These are phyloP conservation scores for Solanum chiquidenum DNA, from an alignment of 257 asterid species.

Conservation along the genomic window DNA sequence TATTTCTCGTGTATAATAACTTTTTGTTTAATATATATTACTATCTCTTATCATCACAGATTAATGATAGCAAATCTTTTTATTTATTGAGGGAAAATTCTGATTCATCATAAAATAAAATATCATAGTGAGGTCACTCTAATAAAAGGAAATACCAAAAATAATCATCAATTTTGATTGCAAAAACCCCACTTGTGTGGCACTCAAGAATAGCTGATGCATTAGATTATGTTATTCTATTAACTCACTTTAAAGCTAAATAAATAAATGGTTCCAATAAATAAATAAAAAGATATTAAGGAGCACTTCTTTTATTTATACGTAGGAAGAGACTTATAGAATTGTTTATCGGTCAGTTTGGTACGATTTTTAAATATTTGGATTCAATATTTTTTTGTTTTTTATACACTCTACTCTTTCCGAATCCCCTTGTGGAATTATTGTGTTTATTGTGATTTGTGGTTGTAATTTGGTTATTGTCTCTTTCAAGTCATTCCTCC, in stretches of 20 bases:
- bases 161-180: conserved; percentile 6
- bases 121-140: neutral
- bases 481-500: neutral
- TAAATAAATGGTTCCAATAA: conserved; percentile 2
- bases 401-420: neutral
- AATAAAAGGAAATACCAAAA: neutral
- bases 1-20: neutral
- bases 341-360: neutral
- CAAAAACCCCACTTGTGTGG: conserved; percentile 4
- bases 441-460: neutral
- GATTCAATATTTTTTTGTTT: neutral
- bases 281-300: no score
- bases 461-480: neutral
- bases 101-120: neutral
- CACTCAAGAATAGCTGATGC: neutral
- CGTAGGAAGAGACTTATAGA: neutral
- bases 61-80: neutral
- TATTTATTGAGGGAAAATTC: neutral
- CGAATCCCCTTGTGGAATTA: neutral
- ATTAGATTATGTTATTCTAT: neutral
- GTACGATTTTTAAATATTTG: neutral
- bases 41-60: neutral
- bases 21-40: neutral
- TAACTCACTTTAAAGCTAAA: neutral
- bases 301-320: no score